Evolutionary conservation across 768 basidiomycete genomes (phyloP).

Genomic region (Boletus fagicola): DNA sequence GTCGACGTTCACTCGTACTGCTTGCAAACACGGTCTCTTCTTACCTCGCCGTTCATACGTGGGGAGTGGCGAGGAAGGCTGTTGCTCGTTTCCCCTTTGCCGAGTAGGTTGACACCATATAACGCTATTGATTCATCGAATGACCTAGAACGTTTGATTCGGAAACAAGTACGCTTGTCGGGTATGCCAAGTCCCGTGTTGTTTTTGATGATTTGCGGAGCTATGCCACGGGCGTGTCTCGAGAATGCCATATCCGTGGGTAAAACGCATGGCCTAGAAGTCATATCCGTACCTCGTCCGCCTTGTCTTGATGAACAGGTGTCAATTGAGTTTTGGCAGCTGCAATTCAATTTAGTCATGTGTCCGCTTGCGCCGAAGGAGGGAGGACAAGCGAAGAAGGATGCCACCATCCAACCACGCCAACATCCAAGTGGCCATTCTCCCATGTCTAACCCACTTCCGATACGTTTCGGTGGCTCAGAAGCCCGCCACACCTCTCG

Average conservation of each 20-base stretch:
- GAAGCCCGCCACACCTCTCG: slow-evolving; percentile 1
- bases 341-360: slow-evolving; percentile 19
- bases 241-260: slow-evolving; percentile 9
- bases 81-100: neutral
- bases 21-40: neutral
- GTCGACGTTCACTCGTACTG: neutral
- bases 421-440: neutral
- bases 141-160: neutral
- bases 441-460: slow-evolving; percentile 2
- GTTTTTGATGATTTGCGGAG: neutral
- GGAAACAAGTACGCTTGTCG: neutral
- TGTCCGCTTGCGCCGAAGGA: neutral
- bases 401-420: neutral
- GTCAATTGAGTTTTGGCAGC: slow-evolving; percentile 19
- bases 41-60: neutral
- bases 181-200: neutral
- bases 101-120: neutral
- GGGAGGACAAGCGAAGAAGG: neutral
- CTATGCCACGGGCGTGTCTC: slow-evolving; percentile 6
- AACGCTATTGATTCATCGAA: neutral
- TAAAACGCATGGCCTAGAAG: neutral
- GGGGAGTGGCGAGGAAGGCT: neutral
- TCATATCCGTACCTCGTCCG: neutral
- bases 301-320: neutral
- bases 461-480: neutral